These are phyloP conservation scores for Colletotrichum navitas DNA, from an alignment of 2,329 filamentous ascomycete species.

Conservation along the genomic window DNA sequence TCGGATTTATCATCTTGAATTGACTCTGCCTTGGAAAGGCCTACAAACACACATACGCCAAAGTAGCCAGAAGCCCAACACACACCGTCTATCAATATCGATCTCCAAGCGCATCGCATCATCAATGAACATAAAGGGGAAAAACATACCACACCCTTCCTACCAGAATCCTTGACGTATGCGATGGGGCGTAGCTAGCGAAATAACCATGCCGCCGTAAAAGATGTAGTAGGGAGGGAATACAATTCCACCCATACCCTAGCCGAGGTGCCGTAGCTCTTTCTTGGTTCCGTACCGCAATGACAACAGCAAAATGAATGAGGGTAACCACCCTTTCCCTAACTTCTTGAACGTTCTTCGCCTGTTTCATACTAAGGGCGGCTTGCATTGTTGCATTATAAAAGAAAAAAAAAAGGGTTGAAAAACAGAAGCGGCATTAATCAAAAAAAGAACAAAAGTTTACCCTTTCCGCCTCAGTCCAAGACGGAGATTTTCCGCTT, in stretches of 20 bases:
- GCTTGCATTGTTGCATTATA: slow-evolving; percentile 3
- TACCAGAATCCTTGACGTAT: background rate
- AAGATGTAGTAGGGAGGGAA: background rate
- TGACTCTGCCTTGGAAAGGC: background rate
- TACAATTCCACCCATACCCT: background rate
- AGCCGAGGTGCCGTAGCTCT: background rate
- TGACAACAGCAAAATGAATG: background rate
- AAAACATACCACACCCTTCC: background rate
- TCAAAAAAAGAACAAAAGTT: background rate
- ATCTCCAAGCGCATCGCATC: slow-evolving; percentile 3
- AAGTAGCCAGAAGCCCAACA: background rate
- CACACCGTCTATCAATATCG: background rate
- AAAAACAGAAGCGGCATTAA: background rate
- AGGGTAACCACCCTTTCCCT: background rate
- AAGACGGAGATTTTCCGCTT: background rate
- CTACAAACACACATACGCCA: background rate
- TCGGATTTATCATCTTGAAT: slow-evolving; percentile 8
- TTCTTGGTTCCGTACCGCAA: background rate
- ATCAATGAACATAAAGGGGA: background rate
- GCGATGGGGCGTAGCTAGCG: background rate
- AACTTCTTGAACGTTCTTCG: slow-evolving; percentile 1
- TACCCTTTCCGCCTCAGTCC: background rate
- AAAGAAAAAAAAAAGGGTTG: background rate
- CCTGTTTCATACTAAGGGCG: slow-evolving; percentile 15
- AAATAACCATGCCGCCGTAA: background rate